These are phyloP conservation scores for Penicillium coffeae DNA, from an alignment of 495 filamentous ascomycete genomes.

Conservation along the genomic window DNA sequence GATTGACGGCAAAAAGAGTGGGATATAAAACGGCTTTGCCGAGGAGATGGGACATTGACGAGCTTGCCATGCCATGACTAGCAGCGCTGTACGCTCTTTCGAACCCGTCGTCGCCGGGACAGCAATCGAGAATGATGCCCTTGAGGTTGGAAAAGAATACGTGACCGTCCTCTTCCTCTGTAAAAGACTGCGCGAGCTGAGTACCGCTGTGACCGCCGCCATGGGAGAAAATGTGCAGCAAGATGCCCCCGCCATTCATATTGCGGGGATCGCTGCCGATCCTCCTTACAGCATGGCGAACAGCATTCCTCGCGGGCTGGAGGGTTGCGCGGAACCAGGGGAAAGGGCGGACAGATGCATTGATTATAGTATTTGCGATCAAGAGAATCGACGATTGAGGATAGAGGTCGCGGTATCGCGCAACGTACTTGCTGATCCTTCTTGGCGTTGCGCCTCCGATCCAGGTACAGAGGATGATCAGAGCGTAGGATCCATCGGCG, in stretches of 20 bases:
- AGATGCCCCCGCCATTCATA: conserved; percentile 13
- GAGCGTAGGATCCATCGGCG: conserved; percentile 6
- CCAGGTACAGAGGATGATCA: conserved; percentile 31
- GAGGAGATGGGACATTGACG: conserved; percentile 8
- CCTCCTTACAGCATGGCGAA: conserved; percentile 9
- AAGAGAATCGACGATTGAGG: conserved; percentile 24
- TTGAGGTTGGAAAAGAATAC: conserved; percentile 10
- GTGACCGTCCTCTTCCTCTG: conserved; percentile 11
- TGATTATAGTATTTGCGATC: conserved; percentile 17
- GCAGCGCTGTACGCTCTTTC: conserved; percentile 21
- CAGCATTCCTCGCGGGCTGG: conserved; percentile 17
- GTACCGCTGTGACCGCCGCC: conserved; percentile 25
- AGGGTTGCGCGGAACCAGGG: conserved; percentile 17
- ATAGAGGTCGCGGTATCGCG: conserved; percentile 17
- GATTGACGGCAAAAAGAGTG: conserved; percentile 12
- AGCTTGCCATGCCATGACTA: conserved; percentile 12
- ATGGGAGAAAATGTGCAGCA: conserved; percentile 31
- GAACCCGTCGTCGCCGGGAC: conserved; percentile 27
- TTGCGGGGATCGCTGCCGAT: neutral
- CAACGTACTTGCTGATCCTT: conserved; percentile 27
- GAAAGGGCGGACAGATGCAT: conserved; percentile 17
- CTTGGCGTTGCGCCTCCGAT: conserved; percentile 26
- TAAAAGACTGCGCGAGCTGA: conserved; percentile 23
- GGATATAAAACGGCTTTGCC: conserved; percentile 22
- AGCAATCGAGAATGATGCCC: conserved; percentile 28